A percentile compares a stretch with the other conserved stretches of the same genome.
Evolutionary conservation across 2,329 filamentous ascomycete genomes (phyloP).

Genomic region (Pseudocercospora pini-densiflorae): DNA sequence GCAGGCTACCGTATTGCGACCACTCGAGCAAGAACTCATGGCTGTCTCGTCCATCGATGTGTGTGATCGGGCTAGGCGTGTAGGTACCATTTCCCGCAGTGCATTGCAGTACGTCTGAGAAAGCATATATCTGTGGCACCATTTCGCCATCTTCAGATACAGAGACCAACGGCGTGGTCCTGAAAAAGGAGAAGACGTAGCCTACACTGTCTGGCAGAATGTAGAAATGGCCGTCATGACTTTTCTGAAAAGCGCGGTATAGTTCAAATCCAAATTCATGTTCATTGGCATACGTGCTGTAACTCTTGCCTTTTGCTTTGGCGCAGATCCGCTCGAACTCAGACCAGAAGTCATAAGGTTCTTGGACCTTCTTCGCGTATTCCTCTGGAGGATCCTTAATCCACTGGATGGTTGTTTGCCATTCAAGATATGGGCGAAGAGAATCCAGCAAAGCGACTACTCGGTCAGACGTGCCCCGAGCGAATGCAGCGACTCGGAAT

Average conservation of each 20-base stretch:
- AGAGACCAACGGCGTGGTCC: conserved; percentile 60
- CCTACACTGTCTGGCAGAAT: conserved; percentile 60
- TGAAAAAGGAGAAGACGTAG: conserved; percentile 56
- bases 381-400: conserved; percentile 52
- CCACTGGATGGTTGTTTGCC: conserved; percentile 52
- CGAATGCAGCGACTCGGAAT: neutral
- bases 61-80: conserved; percentile 54
- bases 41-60: conserved; percentile 63
- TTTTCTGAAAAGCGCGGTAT: conserved; percentile 56
- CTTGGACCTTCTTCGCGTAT: conserved; percentile 52
- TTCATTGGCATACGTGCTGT: conserved; percentile 45
- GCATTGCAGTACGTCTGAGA: conserved; percentile 51
- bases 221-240: conserved; percentile 69
- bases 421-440: conserved; percentile 51
- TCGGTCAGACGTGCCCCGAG: neutral
- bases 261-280: conserved; percentile 57
- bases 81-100: conserved; percentile 47
- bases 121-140: conserved; percentile 62
- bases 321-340: conserved; percentile 45
- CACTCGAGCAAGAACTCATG: conserved; percentile 55
- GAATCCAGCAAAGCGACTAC: conserved; percentile 47
- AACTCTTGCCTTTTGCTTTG: conserved; percentile 39
- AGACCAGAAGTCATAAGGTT: conserved; percentile 47
- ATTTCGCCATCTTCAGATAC: conserved; percentile 64
- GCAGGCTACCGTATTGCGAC: conserved; percentile 53